These are phyloP conservation scores for Trichoderma sp. DNA, from an alignment of 2,329 filamentous ascomycete genomes.

Conservation along the genomic window DNA sequence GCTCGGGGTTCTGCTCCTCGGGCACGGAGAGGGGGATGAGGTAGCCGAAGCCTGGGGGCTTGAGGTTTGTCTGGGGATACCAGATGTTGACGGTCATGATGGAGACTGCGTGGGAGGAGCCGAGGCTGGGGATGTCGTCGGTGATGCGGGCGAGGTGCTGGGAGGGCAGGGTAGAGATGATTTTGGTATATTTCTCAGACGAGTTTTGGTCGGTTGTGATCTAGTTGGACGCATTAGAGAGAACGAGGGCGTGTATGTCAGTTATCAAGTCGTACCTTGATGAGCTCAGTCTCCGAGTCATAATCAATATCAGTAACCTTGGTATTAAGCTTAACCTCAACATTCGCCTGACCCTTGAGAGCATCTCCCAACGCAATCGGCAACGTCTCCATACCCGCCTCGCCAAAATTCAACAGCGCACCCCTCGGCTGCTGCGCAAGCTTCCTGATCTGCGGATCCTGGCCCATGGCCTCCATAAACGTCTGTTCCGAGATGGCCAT, in stretches of 20 bases:
- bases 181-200: slow-evolving; percentile 48
- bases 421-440: slow-evolving; percentile 33
- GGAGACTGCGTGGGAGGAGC: slow-evolving; percentile 63
- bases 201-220: slow-evolving; percentile 21
- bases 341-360: slow-evolving; percentile 54
- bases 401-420: slow-evolving; percentile 37
- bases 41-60: slow-evolving; percentile 79
- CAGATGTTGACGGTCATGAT: slow-evolving; percentile 93
- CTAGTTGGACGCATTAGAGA: slow-evolving; percentile 6
- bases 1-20: slow-evolving; percentile 72
- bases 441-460: slow-evolving; percentile 31
- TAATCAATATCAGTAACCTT: slow-evolving; percentile 48
- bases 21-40: slow-evolving; percentile 76
- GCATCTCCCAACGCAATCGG: slow-evolving; percentile 50
- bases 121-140: slow-evolving; percentile 46
- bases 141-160: slow-evolving; percentile 42
- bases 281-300: slow-evolving; percentile 34
- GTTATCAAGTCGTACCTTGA: slow-evolving; percentile 39
- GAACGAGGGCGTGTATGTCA: neutral
- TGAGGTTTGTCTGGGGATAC: slow-evolving; percentile 64
- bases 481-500: slow-evolving; percentile 32
- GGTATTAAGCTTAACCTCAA: slow-evolving; percentile 53
- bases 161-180: slow-evolving; percentile 62
- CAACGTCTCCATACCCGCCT: slow-evolving; percentile 62
- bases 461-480: slow-evolving; percentile 30